These are phyloP conservation scores for Boletus insuetus DNA, from an alignment of 768 basidiomycete genomes.

Conservation along the genomic window DNA sequence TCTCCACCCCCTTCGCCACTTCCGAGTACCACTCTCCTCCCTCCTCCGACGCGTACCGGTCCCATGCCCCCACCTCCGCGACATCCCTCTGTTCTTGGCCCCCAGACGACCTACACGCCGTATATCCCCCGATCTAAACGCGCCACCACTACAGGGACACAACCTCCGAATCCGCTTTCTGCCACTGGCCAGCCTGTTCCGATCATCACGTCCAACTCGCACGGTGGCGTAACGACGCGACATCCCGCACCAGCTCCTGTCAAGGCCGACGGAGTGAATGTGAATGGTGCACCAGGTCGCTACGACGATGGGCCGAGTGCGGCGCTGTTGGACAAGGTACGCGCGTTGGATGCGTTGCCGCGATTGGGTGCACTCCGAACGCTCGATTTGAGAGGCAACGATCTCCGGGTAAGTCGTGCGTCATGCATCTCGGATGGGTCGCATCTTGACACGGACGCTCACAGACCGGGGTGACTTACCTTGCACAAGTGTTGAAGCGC, in stretches of 20 bases:
- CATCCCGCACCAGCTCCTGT: slow-evolving; percentile 27
- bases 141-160: slow-evolving; percentile 13
- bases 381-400: slow-evolving; percentile 89
- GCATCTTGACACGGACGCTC: background rate
- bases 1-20: slow-evolving; percentile 35
- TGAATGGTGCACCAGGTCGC: slow-evolving; percentile 5
- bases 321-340: slow-evolving; percentile 81
- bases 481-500: slow-evolving; percentile 93
- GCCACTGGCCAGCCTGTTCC: slow-evolving; percentile 52
- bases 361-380: slow-evolving; percentile 83
- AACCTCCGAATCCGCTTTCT: slow-evolving; percentile 38
- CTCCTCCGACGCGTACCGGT: slow-evolving; percentile 31
- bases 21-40: slow-evolving; percentile 25
- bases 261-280: background rate
- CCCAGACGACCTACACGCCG: slow-evolving; percentile 78
- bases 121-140: slow-evolving; percentile 71
- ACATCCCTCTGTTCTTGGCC: slow-evolving; percentile 45
- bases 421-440: background rate
- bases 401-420: slow-evolving; percentile 69
- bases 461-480: slow-evolving; percentile 77
- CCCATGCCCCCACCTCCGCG: slow-evolving; percentile 48
- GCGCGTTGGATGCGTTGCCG: slow-evolving; percentile 85
- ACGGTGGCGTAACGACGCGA: slow-evolving; percentile 50
- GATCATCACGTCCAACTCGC: slow-evolving; percentile 64
- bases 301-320: slow-evolving; percentile 56